These are phyloP conservation scores for Lavandula angustifolia DNA, from an alignment of 257 asterid genomes.

Conservation along the genomic window DNA sequence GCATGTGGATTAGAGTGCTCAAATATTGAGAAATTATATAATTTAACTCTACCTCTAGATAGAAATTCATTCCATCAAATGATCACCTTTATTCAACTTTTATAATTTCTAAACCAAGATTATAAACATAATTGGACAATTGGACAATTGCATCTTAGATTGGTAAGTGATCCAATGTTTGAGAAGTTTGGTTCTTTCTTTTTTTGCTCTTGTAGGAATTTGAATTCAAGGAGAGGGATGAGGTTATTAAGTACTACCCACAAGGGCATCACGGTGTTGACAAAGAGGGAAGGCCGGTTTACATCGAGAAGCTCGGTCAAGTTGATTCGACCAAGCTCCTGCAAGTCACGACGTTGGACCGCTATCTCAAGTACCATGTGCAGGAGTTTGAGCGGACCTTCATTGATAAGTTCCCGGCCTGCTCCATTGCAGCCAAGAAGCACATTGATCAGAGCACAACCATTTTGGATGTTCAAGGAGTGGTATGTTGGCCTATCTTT, in stretches of 20 bases:
- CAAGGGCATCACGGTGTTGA: conserved; percentile 99
- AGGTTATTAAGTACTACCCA: conserved; percentile 88
- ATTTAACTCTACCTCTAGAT: no score
- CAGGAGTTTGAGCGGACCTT: conserved; percentile 92
- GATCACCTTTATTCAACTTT: no score
- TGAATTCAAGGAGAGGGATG: conserved; percentile 81
- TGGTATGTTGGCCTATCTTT: conserved; percentile 49
- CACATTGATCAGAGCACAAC: conserved; percentile 98
- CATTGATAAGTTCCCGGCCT: conserved; percentile 81
- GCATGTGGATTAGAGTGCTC: no score
- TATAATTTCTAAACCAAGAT: no score
- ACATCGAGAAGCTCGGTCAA: conserved; percentile 79
- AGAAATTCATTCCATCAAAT: no score
- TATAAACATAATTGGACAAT: no score
- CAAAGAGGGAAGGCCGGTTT: conserved; percentile 90
- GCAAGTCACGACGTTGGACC: conserved; percentile 83
- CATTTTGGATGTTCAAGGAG: conserved; percentile 97
- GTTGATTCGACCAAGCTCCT: conserved; percentile 84
- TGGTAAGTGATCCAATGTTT: no score
- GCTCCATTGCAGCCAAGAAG: conserved; percentile 83
- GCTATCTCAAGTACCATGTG: conserved; percentile 84
- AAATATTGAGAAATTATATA: no score
- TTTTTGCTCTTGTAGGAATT: conserved; percentile 48
- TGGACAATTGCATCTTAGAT: no score
- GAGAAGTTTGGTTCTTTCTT: no score